Evolutionary conservation across 305 asterid species (phyloP).

Genomic region (Rubia balearica): DNA sequence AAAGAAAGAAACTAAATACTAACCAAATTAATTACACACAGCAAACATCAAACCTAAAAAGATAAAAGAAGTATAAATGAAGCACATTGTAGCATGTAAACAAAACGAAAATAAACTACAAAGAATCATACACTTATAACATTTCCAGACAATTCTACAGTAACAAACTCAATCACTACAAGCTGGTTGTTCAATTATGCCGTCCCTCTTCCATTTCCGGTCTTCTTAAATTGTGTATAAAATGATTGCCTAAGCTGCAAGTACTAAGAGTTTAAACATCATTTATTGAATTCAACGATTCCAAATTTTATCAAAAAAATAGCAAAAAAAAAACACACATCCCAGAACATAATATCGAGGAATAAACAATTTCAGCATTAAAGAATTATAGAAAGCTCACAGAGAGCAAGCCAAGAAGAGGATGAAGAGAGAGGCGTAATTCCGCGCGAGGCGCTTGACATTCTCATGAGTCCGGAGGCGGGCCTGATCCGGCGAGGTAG

Average conservation of each 20-base stretch:
- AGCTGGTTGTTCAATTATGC: not conserved
- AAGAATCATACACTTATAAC: not conserved
- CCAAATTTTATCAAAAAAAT: no score
- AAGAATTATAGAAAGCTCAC: slow-evolving; percentile 24
- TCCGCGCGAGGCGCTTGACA: slow-evolving; percentile 80
- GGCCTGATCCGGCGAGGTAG: slow-evolving; percentile 78
- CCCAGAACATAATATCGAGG: not conserved
- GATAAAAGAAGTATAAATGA: not conserved
- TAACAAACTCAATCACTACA: not conserved
- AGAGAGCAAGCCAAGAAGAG: slow-evolving; percentile 75
- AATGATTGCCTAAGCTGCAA: no score
- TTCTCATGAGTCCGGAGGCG: slow-evolving; percentile 86
- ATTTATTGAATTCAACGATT: not conserved
- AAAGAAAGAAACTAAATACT: not conserved
- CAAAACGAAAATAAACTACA: not conserved
- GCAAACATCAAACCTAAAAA: not conserved
- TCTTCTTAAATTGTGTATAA: no score
- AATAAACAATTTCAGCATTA: not conserved
- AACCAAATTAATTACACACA: not conserved
- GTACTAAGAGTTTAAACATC: not conserved
- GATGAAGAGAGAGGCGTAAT: slow-evolving; percentile 60
- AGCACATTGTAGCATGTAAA: not conserved
- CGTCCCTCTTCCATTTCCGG: not conserved
- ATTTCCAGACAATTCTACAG: not conserved
- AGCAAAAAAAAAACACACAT: not conserved